Conservation (phyloP, 2,329 filamentous ascomycete species). For the Amylocarpus encephaloides region DNA sequence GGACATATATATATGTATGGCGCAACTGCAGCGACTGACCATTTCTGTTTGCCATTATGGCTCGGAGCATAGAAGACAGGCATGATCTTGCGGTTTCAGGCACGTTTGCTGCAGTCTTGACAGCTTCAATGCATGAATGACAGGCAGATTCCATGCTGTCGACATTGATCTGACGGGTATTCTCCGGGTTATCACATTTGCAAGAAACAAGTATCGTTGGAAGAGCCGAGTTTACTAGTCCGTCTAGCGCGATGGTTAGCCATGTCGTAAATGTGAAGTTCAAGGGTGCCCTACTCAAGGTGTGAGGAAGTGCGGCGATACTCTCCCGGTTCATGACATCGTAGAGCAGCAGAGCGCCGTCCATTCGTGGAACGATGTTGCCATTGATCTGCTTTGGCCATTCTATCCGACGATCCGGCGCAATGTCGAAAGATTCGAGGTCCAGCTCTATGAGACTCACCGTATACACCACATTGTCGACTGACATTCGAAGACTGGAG, state of each 20-base stretch:
- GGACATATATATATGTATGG: background rate
- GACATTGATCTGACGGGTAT: slow-evolving; percentile 64
- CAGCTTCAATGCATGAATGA: slow-evolving; percentile 62
- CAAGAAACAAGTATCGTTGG: slow-evolving; percentile 79
- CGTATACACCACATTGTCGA: slow-evolving; percentile 51
- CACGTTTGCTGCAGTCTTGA: slow-evolving; percentile 64
- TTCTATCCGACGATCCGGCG: slow-evolving; percentile 51
- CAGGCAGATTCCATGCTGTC: slow-evolving; percentile 60
- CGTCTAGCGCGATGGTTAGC: slow-evolving; percentile 46
- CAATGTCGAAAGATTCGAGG: slow-evolving; percentile 57
- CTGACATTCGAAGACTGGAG: slow-evolving; percentile 49
- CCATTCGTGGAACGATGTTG: slow-evolving; percentile 65
- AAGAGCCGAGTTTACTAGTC: slow-evolving; percentile 63
- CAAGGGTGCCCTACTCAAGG: slow-evolving; percentile 61
- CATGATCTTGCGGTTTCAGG: slow-evolving; percentile 70
- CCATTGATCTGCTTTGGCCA: slow-evolving; percentile 66
- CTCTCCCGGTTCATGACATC: slow-evolving; percentile 76
- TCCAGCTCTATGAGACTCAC: slow-evolving; percentile 61
- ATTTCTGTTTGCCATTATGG: slow-evolving; percentile 59
- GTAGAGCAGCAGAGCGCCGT: slow-evolving; percentile 81
- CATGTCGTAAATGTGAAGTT: slow-evolving; percentile 2
- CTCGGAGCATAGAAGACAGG: slow-evolving; percentile 67
- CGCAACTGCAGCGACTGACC: slow-evolving; percentile 48
- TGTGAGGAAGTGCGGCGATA: slow-evolving; percentile 65
- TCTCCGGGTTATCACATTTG: slow-evolving; percentile 77